Evolutionary conservation across 176 grass and related monocot genomes (phyloP).

Genomic region (Poa annua): DNA sequence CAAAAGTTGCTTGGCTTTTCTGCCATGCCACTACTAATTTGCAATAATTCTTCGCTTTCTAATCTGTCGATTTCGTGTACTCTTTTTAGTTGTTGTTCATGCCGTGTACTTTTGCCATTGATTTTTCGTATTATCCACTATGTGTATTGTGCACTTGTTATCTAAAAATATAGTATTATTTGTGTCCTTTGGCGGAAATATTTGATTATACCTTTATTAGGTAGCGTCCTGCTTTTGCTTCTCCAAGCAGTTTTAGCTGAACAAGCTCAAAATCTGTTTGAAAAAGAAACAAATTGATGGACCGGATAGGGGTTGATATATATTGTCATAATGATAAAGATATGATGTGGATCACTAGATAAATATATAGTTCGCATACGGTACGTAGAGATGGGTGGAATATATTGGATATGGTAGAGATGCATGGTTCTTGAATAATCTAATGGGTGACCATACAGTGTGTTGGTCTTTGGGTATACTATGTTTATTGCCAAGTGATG

Average conservation of each 20-base stretch:
- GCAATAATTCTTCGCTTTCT: neutral
- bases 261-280: neutral
- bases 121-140: neutral
- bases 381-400: neutral
- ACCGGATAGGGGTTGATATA: constrained; percentile 14
- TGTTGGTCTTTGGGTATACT: neutral
- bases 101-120: neutral
- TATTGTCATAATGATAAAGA: neutral
- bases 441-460: neutral
- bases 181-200: neutral
- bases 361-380: neutral
- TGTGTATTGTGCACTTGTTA: neutral
- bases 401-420: neutral
- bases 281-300: neutral
- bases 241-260: neutral
- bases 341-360: neutral
- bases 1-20: constrained; percentile 37
- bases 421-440: neutral
- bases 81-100: neutral
- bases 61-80: neutral
- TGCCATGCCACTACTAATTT: constrained; percentile 7
- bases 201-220: neutral
- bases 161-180: no score
- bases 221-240: neutral
- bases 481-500: no score